These are phyloP conservation scores for Eustoma russellianum DNA, from an alignment of 257 asterid genomes.

Conservation along the genomic window DNA sequence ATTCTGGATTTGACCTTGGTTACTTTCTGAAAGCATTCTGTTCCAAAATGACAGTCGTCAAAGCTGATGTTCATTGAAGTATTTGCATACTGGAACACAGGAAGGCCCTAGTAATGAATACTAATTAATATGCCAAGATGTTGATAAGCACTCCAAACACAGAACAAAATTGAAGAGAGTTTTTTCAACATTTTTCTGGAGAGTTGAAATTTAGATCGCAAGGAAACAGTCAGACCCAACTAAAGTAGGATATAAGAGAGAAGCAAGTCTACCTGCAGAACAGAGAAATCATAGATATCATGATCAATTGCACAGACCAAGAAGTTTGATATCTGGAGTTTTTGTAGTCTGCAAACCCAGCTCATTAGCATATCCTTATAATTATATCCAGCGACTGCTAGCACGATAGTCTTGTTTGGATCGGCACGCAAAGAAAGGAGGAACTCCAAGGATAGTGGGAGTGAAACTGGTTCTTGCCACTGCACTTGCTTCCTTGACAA, in stretches of 20 bases:
- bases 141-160: too few species aligned
- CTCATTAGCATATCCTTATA: slow-evolving; percentile 96
- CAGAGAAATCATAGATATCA: slow-evolving; percentile 58
- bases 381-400: slow-evolving; percentile 82
- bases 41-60: slow-evolving; percentile 88
- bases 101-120: slow-evolving; percentile 58
- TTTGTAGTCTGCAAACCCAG: slow-evolving; percentile 77
- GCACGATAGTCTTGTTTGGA: slow-evolving; percentile 53
- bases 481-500: slow-evolving; percentile 20
- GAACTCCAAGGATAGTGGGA: slow-evolving; percentile 48
- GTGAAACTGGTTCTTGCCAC: slow-evolving; percentile 24
- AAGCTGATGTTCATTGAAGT: slow-evolving; percentile 72
- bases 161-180: too few species aligned
- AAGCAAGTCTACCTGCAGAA: slow-evolving; percentile 58
- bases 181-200: too few species aligned
- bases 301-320: slow-evolving; percentile 77
- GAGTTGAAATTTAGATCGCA: too few species aligned
- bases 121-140: too few species aligned
- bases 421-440: slow-evolving; percentile 53
- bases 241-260: not conserved
- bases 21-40: slow-evolving; percentile 84
- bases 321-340: slow-evolving; percentile 50
- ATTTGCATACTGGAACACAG: slow-evolving; percentile 53
- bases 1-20: slow-evolving; percentile 84
- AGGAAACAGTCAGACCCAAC: not conserved